phyloP scores from a whole-genome alignment of 2,329 filamentous ascomycete species.

The Trichoderma semiorbis region DNA sequence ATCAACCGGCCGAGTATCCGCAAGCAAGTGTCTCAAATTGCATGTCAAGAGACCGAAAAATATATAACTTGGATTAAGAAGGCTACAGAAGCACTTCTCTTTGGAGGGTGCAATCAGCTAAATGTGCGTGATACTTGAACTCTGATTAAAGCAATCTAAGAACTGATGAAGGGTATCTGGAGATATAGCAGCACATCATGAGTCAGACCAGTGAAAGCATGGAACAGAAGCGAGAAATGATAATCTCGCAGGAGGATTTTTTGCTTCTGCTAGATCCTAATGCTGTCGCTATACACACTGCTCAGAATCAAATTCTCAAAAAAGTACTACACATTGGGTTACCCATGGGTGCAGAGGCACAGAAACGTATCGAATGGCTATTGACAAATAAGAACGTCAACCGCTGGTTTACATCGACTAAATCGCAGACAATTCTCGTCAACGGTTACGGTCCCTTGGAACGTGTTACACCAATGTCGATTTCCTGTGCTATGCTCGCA shows the following conservation, averaged over 20 bases:
- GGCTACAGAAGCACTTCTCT: neutral
- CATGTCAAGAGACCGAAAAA: neutral
- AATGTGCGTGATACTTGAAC: neutral
- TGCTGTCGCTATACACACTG: neutral
- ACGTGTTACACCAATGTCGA: neutral
- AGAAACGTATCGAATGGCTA: neutral
- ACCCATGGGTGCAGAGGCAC: neutral
- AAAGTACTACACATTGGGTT: rapidly evolving
- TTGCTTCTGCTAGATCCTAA: neutral
- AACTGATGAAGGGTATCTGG: neutral
- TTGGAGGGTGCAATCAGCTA: neutral
- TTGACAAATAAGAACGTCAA: neutral
- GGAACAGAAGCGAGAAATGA: neutral
- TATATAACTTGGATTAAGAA: neutral
- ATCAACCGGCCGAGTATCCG: neutral
- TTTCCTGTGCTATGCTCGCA: neutral
- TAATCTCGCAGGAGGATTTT: neutral
- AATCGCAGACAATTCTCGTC: neutral
- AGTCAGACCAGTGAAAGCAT: neutral
- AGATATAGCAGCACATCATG: neutral
- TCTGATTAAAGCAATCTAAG: neutral
- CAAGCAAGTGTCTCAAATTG: neutral
- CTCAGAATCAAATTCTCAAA: neutral
- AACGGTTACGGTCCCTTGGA: neutral
- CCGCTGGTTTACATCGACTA: neutral